Percentiles rank a stretch among this genome's conserved stretches.
These are phyloP conservation scores for Yamadazyma taylorii DNA, from an alignment of 1,139 yeast genomes.

Conservation along the genomic window DNA sequence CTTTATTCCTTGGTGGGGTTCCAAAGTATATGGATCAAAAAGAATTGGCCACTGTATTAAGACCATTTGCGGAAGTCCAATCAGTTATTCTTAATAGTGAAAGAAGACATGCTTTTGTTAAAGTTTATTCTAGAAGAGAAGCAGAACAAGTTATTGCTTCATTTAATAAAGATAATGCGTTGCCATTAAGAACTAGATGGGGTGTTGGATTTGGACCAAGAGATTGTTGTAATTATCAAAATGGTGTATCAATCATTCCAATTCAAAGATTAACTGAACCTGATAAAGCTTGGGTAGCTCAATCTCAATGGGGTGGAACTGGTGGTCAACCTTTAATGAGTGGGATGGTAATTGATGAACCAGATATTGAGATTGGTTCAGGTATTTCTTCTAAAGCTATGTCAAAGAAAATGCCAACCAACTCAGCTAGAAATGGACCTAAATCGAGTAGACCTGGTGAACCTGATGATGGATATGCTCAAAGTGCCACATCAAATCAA, in stretches of 20 bases:
- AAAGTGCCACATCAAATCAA: slow-evolving; percentile 30
- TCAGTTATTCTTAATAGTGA: slow-evolving; percentile 84
- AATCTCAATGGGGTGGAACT: slow-evolving; percentile 97
- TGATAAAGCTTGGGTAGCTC: slow-evolving; percentile 83
- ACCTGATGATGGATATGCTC: slow-evolving; percentile 48
- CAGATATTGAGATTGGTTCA: slow-evolving; percentile 94
- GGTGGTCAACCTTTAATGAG: slow-evolving; percentile 83
- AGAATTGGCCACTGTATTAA: slow-evolving; percentile 63
- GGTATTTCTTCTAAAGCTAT: slow-evolving; percentile 94
- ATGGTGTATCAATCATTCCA: slow-evolving; percentile 87
- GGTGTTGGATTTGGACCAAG: slow-evolving; percentile 99
- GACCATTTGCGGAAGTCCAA: slow-evolving; percentile 95
- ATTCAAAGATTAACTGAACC: slow-evolving; percentile 88
- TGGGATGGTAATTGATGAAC: slow-evolving; percentile 90
- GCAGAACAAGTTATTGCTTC: slow-evolving; percentile 76
- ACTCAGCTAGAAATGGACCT: slow-evolving; percentile 84
- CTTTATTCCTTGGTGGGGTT: slow-evolving; percentile 92
- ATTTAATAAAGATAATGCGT: slow-evolving; percentile 50
- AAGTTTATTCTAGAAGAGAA: slow-evolving; percentile 91
- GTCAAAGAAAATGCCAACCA: slow-evolving; percentile 84
- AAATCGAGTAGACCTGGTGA: slow-evolving; percentile 72
- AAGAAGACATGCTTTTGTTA: slow-evolving; percentile 93
- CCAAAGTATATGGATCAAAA: slow-evolving; percentile 79
- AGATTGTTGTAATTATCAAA: slow-evolving; percentile 94
- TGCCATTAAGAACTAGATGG: slow-evolving; percentile 85